These are phyloP conservation scores for Melocanna baccifera DNA, from an alignment of 176 grass and related monocot species.

Conservation along the genomic window DNA sequence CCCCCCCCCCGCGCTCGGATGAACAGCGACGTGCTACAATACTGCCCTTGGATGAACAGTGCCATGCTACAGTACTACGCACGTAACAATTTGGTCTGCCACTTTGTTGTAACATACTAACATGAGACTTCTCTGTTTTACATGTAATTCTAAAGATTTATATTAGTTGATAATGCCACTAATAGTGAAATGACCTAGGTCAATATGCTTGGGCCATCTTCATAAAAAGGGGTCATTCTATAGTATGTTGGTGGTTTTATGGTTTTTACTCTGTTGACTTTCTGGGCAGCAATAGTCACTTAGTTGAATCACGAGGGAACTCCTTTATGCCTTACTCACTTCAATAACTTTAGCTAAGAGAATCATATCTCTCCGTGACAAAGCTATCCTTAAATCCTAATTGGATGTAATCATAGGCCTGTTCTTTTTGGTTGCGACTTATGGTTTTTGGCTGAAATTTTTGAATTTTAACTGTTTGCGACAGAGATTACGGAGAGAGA, in stretches of 20 bases:
- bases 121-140: background rate
- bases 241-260: background rate
- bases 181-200: slow-evolving; percentile 11
- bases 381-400: background rate
- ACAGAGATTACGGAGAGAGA: too few relatives aligned
- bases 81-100: background rate
- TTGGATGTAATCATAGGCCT: background rate
- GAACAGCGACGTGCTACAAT: too few relatives aligned
- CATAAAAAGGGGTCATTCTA: background rate
- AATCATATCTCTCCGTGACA: background rate
- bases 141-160: background rate
- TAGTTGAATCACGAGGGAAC: slow-evolving; percentile 9
- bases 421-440: too few relatives aligned
- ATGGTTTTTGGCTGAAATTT: too few relatives aligned
- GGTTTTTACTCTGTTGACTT: background rate
- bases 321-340: background rate
- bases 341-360: background rate
- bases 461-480: too few relatives aligned
- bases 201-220: background rate
- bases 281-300: background rate
- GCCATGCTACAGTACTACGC: too few relatives aligned
- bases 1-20: too few relatives aligned
- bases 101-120: slow-evolving; percentile 3
- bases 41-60: too few relatives aligned
- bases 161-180: background rate